Evolutionary conservation across 1,139 yeast genomes (phyloP), one percentile per base, ranked within the genome.

Genomic region (Pichia cactophila): DNA sequence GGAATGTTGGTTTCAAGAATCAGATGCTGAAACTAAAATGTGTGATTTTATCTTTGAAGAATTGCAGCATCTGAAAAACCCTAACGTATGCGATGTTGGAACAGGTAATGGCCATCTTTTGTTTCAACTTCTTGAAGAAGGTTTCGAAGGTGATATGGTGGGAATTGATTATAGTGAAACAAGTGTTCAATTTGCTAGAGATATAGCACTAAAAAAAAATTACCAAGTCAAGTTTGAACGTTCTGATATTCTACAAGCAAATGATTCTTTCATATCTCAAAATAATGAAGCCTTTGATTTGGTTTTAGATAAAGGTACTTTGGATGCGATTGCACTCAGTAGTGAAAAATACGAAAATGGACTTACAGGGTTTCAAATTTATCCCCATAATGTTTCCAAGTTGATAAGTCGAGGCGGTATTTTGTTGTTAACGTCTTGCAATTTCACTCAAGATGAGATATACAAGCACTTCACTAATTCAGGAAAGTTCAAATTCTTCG

Each of bases 1-100:
- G 2, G 98, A 92, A 66, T 79, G 90, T 64, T 94, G 98, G 98
- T 92, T 92, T 65, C 83, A 85, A 56, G 97, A 94, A 61, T 83
- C 88, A 14, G 89, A 85, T 61, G 97, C 98, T 1, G 97, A 90
- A 62, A 74, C 74, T 52, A 83, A 80, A 62, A 85, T 92, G 81
- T 75, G 86, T 26, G 78, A 80, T 49, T 90, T 83, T 60, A 45
- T 62, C 7, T 65, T 69, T 20, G 74, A 72, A 1, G 75, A 68
- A 5, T 58, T 66, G 33, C 46, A 56, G 4, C 44, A 58, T 16
- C 45, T 56, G 4, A 61, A 63, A 4, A 58, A 60, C 16, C 64
- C 72, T 12, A 70, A 63, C 2, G 73, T 88, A 48, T 66, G 89
- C 26, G 98, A 92, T 66, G 69, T 92, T 43, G 99, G 99, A 1